Percentiles rank a stretch among this genome's conserved stretches.
These are phyloP conservation scores for Forsythia viridissima DNA, from an alignment of 257 asterid genomes.

Conservation along the genomic window DNA sequence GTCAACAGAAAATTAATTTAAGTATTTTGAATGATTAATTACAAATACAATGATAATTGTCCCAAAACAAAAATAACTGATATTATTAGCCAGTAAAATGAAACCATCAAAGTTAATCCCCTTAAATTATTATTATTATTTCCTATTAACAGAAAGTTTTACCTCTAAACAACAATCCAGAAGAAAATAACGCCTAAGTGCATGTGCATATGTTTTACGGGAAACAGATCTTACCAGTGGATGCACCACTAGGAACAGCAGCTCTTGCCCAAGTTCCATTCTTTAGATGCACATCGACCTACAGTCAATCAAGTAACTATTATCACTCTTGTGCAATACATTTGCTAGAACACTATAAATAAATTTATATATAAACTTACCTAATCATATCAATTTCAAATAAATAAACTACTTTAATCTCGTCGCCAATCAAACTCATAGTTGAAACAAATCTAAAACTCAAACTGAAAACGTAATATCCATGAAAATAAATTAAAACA, in stretches of 20 bases:
- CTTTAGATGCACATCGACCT: slow-evolving; percentile 73
- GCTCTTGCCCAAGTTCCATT: slow-evolving; percentile 71
- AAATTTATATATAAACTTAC: not conserved
- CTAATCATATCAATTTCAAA: not conserved
- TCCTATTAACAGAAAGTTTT: not conserved
- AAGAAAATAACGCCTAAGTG: not conserved
- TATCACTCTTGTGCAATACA: not conserved
- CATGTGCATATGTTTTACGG: not conserved
- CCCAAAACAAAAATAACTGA: not conserved
- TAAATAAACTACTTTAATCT: not conserved
- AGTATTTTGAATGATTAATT: not conserved
- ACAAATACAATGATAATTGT: not conserved
- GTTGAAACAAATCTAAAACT: not conserved
- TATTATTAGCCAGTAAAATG: not conserved
- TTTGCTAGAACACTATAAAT: not conserved
- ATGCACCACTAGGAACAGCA: slow-evolving; percentile 95
- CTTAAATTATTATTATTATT: not conserved
- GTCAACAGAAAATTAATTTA: not conserved
- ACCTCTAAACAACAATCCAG: not conserved
- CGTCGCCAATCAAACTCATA: not conserved
- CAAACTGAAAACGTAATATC: not conserved
- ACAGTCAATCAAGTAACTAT: slow-evolving; percentile 2
- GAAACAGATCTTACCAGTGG: slow-evolving; percentile 65
- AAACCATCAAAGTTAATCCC: not conserved
- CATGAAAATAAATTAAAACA: not conserved